These are phyloP conservation scores for Aspergillus flavus DNA, from an alignment of 2,329 filamentous ascomycete genomes.

Conservation along the genomic window DNA sequence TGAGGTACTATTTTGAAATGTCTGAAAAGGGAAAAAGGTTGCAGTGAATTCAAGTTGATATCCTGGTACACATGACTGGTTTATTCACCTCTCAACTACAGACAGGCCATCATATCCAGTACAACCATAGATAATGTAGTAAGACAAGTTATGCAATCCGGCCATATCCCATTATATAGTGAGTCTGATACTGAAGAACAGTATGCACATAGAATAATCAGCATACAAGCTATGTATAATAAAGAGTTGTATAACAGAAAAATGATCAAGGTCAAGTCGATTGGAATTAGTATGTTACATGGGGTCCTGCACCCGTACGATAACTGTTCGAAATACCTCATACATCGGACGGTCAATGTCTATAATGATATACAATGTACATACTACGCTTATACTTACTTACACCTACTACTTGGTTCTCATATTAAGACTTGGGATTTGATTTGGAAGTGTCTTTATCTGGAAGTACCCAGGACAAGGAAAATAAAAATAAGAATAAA, in stretches of 20 bases:
- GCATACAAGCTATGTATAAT: background rate
- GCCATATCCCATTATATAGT: too few species aligned
- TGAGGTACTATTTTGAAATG: background rate
- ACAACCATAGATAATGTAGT: background rate
- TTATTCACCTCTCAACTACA: background rate
- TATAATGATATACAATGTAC: background rate
- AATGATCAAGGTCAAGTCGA: background rate
- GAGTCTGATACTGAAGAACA: background rate
- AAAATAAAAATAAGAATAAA: background rate
- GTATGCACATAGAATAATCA: background rate
- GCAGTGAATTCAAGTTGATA: background rate
- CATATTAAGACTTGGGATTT: background rate
- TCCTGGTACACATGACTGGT: background rate
- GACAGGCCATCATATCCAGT: background rate
- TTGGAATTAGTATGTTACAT: background rate
- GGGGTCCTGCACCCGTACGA: background rate
- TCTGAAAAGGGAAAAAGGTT: background rate
- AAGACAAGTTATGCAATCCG: too few species aligned
- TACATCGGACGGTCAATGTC: background rate
- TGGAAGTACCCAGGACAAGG: background rate
- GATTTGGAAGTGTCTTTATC: background rate
- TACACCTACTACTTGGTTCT: background rate
- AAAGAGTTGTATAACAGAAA: background rate
- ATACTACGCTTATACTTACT: background rate
- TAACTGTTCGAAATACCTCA: background rate